Evolutionary conservation across 345 rosid genomes (phyloP).

Genomic region (Lumnitzera racemosa): DNA sequence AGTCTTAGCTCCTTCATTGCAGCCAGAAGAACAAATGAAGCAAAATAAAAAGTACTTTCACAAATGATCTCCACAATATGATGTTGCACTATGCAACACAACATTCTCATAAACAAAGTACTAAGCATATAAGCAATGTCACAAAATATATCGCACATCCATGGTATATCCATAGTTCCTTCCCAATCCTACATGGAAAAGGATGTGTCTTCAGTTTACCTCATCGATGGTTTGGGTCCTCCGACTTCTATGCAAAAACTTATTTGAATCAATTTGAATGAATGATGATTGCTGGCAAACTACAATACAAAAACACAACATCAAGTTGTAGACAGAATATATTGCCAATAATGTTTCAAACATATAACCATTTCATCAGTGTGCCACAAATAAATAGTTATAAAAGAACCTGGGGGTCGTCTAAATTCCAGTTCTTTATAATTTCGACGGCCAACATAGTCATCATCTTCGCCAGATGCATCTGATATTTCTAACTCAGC

Average conservation of each 20-base stretch:
- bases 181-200: background rate
- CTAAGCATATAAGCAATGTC: background rate
- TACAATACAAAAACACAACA: slow-evolving; percentile 21
- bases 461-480: slow-evolving; percentile 66
- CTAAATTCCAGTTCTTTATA: slow-evolving; percentile 38
- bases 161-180: no score
- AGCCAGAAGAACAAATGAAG: background rate
- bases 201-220: slow-evolving; percentile 31
- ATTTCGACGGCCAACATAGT: slow-evolving; percentile 39
- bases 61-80: no score
- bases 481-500: slow-evolving; percentile 87
- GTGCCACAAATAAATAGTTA: slow-evolving; percentile 7
- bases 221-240: slow-evolving; percentile 91
- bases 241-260: slow-evolving; percentile 80
- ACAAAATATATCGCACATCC: no score
- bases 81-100: background rate
- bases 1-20: no score
- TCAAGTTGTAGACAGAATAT: background rate
- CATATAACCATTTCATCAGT: slow-evolving; percentile 2
- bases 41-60: background rate
- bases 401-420: slow-evolving; percentile 38
- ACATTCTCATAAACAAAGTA: background rate
- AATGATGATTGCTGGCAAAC: slow-evolving; percentile 55
- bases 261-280: slow-evolving; percentile 57
- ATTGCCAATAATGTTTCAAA: slow-evolving; percentile 9